Percentiles rank a stretch among this genome's conserved stretches.
phyloP scores from a whole-genome alignment of 1,284 basidiomycete species.

The Malassezia brasiliensis region DNA sequence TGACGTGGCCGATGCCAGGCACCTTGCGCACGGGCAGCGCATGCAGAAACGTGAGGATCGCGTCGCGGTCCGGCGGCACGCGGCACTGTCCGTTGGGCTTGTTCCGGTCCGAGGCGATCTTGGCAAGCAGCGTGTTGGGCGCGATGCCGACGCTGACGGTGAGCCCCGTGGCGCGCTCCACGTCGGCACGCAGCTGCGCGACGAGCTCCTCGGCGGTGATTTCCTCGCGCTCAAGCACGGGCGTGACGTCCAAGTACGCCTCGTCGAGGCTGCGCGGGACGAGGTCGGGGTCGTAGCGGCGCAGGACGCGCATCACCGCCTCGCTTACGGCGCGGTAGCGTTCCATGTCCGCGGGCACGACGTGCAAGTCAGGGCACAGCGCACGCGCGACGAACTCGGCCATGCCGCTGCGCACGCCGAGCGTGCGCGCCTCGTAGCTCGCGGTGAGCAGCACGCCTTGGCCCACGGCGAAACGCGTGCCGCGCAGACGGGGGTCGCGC shows the following conservation, averaged over 20 bases:
- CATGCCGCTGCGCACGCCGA: conserved; percentile 60
- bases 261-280: conserved; percentile 66
- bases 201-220: conserved; percentile 67
- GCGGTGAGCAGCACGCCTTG: conserved; percentile 40
- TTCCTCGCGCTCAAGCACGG: conserved; percentile 61
- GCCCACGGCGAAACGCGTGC: conserved; percentile 49
- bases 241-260: conserved; percentile 69
- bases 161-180: conserved; percentile 52
- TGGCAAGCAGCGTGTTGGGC: conserved; percentile 55
- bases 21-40: conserved; percentile 39
- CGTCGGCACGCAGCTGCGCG: conserved; percentile 42
- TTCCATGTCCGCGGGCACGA: conserved; percentile 53
- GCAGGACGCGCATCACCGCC: conserved; percentile 53
- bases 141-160: conserved; percentile 72
- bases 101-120: conserved; percentile 81
- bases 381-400: conserved; percentile 79
- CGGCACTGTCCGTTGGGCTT: conserved; percentile 43
- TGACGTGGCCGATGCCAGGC: conserved; percentile 43
- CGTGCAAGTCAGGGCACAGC: conserved; percentile 79
- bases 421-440: conserved; percentile 50
- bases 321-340: conserved; percentile 42
- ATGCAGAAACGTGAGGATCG: conserved; percentile 35
- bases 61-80: conserved; percentile 26
- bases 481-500: conserved; percentile 65
- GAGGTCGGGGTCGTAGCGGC: conserved; percentile 71